phyloP scores from a whole-genome alignment of 2,329 filamentous ascomycete species.

The Cephalotrichum gorgonifer region DNA sequence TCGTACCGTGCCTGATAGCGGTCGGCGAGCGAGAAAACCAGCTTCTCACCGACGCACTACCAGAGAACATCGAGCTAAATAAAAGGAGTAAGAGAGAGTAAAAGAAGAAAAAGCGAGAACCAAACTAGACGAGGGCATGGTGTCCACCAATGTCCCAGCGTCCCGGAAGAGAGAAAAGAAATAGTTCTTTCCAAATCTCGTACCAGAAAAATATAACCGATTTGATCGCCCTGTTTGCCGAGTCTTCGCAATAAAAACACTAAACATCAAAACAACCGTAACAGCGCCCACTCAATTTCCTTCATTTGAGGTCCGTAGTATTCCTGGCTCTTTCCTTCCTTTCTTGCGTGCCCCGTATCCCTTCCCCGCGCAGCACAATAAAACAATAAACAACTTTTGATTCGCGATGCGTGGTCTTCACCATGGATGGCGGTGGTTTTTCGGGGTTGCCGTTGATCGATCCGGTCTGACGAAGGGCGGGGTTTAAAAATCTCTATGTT shows the following conservation, averaged over 20 bases:
- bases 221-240: background rate
- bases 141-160: background rate
- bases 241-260: background rate
- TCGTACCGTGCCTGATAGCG: background rate
- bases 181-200: background rate
- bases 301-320: no score
- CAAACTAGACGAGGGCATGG: background rate
- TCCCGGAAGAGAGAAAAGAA: background rate
- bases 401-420: background rate
- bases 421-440: background rate
- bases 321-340: background rate
- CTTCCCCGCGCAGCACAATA: background rate
- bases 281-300: background rate
- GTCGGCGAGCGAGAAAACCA: background rate
- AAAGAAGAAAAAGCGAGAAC: background rate
- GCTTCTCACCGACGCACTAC: background rate
- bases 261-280: background rate
- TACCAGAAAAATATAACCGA: background rate
- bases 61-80: background rate
- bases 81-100: background rate
- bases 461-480: background rate
- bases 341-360: background rate
- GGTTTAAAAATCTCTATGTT: constrained; percentile 3
- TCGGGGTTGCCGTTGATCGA: background rate
- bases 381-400: background rate